A percentile compares a stretch with the other conserved stretches of the same genome.
Conservation (phyloP, 306 rosid species). For the Castanospermum australe region DNA sequence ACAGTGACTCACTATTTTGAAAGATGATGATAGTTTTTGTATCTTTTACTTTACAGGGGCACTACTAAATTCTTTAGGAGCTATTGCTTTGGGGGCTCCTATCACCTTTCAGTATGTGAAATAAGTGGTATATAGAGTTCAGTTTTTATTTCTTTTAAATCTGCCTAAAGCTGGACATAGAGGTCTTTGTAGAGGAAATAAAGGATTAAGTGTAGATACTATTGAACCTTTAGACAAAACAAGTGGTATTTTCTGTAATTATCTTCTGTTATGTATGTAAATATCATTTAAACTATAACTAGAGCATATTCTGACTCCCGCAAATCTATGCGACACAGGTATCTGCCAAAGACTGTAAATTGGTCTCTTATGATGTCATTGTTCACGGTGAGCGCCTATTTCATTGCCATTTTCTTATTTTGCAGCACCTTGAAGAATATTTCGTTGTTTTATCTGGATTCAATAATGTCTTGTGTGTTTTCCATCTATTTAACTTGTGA, state of each 20-base stretch:
- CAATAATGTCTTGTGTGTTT: background rate
- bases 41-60: conserved; percentile 61
- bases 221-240: conserved; percentile 9
- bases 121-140: conserved; percentile 30
- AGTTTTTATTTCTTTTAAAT: background rate
- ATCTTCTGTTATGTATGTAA: conserved; percentile 5
- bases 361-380: conserved; percentile 90
- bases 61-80: conserved; percentile 68
- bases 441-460: background rate
- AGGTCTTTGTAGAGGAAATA: conserved; percentile 37
- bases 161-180: conserved; percentile 3
- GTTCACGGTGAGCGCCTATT: conserved; percentile 59
- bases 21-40: background rate
- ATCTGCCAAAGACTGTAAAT: conserved; percentile 62
- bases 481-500: background rate
- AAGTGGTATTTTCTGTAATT: background rate
- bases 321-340: conserved; percentile 49
- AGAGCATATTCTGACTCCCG: conserved; percentile 26
- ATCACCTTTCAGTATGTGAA: conserved; percentile 73
- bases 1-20: background rate
- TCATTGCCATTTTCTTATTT: background rate
- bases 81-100: conserved; percentile 88
- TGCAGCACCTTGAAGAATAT: background rate
- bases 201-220: background rate
- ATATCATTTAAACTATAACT: background rate